phyloP scores from a whole-genome alignment of 2,329 filamentous ascomycete genomes.

The Aspergillus sp. region DNA sequence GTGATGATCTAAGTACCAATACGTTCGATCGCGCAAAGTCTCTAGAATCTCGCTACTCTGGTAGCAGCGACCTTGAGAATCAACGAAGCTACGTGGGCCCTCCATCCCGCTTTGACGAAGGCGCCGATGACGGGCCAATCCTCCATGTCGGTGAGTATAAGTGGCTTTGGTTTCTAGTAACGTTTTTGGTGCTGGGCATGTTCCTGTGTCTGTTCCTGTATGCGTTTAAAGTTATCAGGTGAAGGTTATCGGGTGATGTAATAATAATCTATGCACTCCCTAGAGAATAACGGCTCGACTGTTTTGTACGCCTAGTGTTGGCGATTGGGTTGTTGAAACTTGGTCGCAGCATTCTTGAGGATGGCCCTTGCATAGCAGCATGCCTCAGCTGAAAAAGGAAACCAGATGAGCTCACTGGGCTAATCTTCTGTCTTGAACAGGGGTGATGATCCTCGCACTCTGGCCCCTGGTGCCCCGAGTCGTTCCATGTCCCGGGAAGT shows the following conservation, averaged over 20 bases:
- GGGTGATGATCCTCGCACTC: not conserved
- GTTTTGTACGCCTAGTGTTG: not conserved
- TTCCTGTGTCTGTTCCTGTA: conserved; percentile 25
- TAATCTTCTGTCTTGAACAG: not conserved
- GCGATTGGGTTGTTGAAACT: not conserved
- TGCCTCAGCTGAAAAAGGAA: not conserved
- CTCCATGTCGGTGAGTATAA: conserved; percentile 21
- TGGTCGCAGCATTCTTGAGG: not conserved
- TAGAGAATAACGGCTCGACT: not conserved
- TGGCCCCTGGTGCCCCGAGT: not conserved
- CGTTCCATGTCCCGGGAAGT: not conserved
- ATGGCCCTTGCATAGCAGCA: not conserved
- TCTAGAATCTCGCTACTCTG: not conserved
- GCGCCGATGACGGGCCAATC: not conserved
- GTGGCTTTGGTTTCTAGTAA: conserved; percentile 21
- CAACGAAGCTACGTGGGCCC: not conserved
- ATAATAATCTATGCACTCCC: not conserved
- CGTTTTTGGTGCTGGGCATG: conserved; percentile 19
- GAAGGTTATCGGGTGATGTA: conserved; percentile 23
- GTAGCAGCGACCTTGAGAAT: conserved; percentile 8
- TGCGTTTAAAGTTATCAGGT: conserved; percentile 19
- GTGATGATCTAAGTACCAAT: not conserved
- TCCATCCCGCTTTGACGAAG: not conserved
- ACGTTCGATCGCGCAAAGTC: not conserved
- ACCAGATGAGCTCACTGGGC: not conserved